A percentile compares a stretch with the other conserved stretches of the same genome.
Conservation (phyloP, 352 stramenopile genomes). For the Phytopythium vexans region DNA sequence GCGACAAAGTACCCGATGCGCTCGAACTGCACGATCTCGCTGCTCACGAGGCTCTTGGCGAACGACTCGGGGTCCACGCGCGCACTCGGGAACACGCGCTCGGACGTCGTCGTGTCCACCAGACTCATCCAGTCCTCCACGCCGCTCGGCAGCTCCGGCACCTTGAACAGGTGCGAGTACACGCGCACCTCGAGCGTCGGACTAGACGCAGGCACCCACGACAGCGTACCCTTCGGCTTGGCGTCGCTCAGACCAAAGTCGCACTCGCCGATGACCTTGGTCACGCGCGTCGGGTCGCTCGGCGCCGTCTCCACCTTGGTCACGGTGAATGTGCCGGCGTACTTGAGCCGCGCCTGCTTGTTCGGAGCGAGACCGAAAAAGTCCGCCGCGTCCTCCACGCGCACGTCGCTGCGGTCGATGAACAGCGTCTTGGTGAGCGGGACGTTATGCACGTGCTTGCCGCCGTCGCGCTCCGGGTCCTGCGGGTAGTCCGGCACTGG, state of each 20-base stretch:
- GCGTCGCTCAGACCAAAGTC: constrained; percentile 66
- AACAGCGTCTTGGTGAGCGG: constrained; percentile 59
- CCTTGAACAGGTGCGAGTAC: constrained; percentile 97
- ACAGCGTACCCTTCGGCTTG: constrained; percentile 95
- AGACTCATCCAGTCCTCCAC: constrained; percentile 77
- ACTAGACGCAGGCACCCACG: constrained; percentile 92
- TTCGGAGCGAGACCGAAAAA: constrained; percentile 95
- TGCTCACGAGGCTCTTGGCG: constrained; percentile 40
- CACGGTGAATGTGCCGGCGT: constrained; percentile 91
- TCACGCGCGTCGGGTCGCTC: constrained; percentile 30
- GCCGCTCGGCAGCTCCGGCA: constrained; percentile 72
- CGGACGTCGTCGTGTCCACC: constrained; percentile 83
- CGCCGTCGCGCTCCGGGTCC: constrained; percentile 52
- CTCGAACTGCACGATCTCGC: constrained; percentile 95
- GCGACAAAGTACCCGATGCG: constrained; percentile 97
- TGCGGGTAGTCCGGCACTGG: constrained; percentile 75
- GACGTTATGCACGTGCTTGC: constrained; percentile 56
- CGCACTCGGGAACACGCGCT: constrained; percentile 81
- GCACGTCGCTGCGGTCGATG: constrained; percentile 74
- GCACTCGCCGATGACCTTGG: constrained; percentile 56
- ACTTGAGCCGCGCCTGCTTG: constrained; percentile 97
- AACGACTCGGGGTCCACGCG: constrained; percentile 85
- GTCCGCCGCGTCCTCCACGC: constrained; percentile 59
- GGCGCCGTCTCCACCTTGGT: constrained; percentile 84
- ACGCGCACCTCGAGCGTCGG: constrained; percentile 90